Percentiles rank a stretch among this genome's conserved stretches.
Conservation (phyloP, 352 stramenopile genomes). For the Globisporangium heterothallicum region DNA sequence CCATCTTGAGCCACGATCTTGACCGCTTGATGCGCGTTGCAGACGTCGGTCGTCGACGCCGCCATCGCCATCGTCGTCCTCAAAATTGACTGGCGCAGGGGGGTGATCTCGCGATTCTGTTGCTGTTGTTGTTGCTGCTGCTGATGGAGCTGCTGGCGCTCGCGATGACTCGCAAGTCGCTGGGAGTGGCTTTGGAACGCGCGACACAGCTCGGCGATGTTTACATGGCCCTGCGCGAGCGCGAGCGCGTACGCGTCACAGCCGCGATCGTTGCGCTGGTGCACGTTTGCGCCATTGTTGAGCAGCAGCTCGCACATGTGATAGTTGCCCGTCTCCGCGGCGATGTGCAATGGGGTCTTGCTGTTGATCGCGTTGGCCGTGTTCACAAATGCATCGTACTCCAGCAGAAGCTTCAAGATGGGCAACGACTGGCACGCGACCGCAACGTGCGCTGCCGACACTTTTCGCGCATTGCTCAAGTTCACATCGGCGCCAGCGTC, state of each 20-base stretch:
- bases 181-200: constrained; percentile 12
- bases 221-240: constrained; percentile 7
- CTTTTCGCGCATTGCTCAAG: constrained; percentile 28
- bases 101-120: constrained; percentile 7
- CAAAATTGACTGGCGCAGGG: constrained; percentile 3
- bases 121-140: constrained; percentile 4
- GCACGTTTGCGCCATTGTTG: constrained; percentile 15
- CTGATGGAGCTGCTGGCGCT: constrained; percentile 3
- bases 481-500: constrained; percentile 47
- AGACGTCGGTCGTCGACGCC: constrained; percentile 11
- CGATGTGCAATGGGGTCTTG: constrained; percentile 57
- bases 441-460: constrained; percentile 46
- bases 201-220: constrained; percentile 16
- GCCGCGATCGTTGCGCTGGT: constrained; percentile 12
- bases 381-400: constrained; percentile 45
- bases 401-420: constrained; percentile 36
- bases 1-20: constrained; percentile 15
- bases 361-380: constrained; percentile 37
- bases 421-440: constrained; percentile 34
- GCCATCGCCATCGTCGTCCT: constrained; percentile 14
- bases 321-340: constrained; percentile 41
- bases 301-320: constrained; percentile 44
- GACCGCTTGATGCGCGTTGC: constrained; percentile 8
- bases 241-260: constrained; percentile 13
- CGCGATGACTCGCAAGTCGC: constrained; percentile 4